These are phyloP conservation scores for Cryoendolithus antarcticus DNA, from an alignment of 2,329 filamentous ascomycete genomes.

Conservation along the genomic window DNA sequence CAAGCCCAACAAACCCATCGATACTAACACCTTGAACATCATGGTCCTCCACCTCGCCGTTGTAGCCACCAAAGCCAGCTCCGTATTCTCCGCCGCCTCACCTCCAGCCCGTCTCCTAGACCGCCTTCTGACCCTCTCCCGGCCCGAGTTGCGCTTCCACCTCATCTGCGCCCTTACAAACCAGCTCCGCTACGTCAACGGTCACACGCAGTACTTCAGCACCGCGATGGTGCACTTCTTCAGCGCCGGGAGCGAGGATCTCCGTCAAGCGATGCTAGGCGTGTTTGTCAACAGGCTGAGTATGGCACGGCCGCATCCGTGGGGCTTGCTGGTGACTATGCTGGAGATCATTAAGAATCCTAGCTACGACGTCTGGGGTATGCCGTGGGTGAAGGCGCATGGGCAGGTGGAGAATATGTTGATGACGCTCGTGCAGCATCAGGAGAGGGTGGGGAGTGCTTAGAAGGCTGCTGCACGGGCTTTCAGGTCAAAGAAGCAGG, in stretches of 20 bases:
- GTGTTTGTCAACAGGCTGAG: conserved; percentile 79
- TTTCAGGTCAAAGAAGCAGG: too few species aligned
- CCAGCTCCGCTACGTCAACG: conserved; percentile 81
- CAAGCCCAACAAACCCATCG: conserved; percentile 32
- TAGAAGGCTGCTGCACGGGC: too few species aligned
- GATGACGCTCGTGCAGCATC: conserved; percentile 16
- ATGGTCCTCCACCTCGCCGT: conserved; percentile 73
- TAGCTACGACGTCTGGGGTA: conserved; percentile 80
- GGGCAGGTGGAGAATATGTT: conserved; percentile 55
- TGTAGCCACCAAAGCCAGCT: conserved; percentile 51
- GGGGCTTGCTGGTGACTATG: conserved; percentile 82
- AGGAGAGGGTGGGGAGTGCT: conserved; percentile 8
- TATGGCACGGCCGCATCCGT: conserved; percentile 84
- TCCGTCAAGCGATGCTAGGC: conserved; percentile 82
- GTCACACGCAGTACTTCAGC: conserved; percentile 85
- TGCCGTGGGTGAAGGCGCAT: conserved; percentile 80
- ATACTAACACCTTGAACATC: conserved; percentile 58
- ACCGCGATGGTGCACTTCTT: conserved; percentile 77
- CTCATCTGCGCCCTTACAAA: conserved; percentile 76
- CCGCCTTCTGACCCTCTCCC: conserved; percentile 61
- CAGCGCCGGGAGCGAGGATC: conserved; percentile 51
- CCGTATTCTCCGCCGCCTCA: conserved; percentile 52
- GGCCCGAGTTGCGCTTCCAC: conserved; percentile 70
- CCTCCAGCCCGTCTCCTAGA: conserved; percentile 62
- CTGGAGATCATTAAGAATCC: conserved; percentile 86